Evolutionary conservation across 805 yeast genomes (phyloP), one percentile per base, ranked within the genome.

Genomic region (Grigorovia transvaalensis): DNA sequence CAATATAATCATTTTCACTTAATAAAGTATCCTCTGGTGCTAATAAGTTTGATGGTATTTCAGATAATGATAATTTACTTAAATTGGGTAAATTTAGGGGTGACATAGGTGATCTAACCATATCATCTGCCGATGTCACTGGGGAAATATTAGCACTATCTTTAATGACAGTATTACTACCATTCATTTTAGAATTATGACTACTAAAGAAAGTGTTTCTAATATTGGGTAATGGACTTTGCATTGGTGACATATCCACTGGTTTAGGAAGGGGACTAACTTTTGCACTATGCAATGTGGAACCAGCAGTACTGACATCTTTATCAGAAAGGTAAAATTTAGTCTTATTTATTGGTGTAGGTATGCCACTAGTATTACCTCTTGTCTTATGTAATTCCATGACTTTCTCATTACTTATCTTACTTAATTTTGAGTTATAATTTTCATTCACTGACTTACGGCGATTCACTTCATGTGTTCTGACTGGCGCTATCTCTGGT

Each of bases 1-100:
- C 51, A 6, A 30, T 38, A 38, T 50, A 47, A 33, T 59, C 65
- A n/a, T 57, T 63, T 44, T 63, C 66, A 49, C 60, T 57, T 13
- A 54, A 33, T 38, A 47, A 35, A 6, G 62, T 59, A 33, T 59
- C 64, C 33, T 57, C 59, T 5, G 65, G 60, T 42, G 48, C 49
- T 4, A 55, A 35, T 17, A 56, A 56, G n/a, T 51, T 50, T 12
- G 57, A 50, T 42, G 57, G 57, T 2, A 44, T 11, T 33, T 43
- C 43, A 0, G 62, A 48, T 12, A 62, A 35, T 5, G 62, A 52
- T 7, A 63, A 52, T 30, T 59, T 63, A 6, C 56, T 58, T 9
- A 60, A 44, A 33, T 53, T 56, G 11, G 61, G 59, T 9, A 55
- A 44, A 30, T 46, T 33, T 12, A 45, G 23, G 13, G 51, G 48